Evolutionary conservation across 176 grass and related monocot species (phyloP).

Genomic region (Canna indica): DNA sequence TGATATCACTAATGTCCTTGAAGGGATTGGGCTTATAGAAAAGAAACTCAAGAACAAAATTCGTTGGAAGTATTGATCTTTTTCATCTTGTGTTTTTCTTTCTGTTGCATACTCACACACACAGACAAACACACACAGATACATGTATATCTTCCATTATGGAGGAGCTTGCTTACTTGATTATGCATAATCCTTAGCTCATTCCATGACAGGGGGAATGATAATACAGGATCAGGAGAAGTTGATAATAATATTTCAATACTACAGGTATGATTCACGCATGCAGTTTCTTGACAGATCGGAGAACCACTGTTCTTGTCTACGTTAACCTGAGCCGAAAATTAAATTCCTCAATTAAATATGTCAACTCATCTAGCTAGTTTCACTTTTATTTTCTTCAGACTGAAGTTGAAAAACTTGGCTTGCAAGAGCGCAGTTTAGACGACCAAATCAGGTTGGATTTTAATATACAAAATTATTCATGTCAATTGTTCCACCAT

Average conservation of each 20-base stretch:
- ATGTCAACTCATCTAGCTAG: neutral
- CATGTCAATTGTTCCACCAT: slow-evolving; percentile 3
- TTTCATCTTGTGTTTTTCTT: slow-evolving; percentile 5
- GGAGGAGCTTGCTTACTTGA: slow-evolving; percentile 15
- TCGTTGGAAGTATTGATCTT: slow-evolving; percentile 66
- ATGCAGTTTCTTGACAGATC: neutral
- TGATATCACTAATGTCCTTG: slow-evolving; percentile 95
- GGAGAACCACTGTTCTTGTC: neutral
- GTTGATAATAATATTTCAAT: slow-evolving; percentile 35
- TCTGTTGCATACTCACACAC: too few relatives aligned
- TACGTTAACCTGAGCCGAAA: neutral
- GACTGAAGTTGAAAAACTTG: slow-evolving; percentile 63
- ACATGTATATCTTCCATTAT: too few relatives aligned
- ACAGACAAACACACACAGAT: too few relatives aligned
- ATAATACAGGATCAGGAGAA: slow-evolving; percentile 44
- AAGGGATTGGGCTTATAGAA: slow-evolving; percentile 93
- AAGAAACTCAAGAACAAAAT: slow-evolving; percentile 89
- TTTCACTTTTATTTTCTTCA: slow-evolving; percentile 36
- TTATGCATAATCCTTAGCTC: neutral
- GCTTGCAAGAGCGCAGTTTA: slow-evolving; percentile 52
- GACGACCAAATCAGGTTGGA: slow-evolving; percentile 62
- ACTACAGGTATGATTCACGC: slow-evolving; percentile 3
- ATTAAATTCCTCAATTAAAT: neutral
- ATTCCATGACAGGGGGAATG: slow-evolving; percentile 36
- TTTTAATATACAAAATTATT: neutral